phyloP scores from a whole-genome alignment of 2,329 filamentous ascomycete species.

The Raffaelea arxii region DNA sequence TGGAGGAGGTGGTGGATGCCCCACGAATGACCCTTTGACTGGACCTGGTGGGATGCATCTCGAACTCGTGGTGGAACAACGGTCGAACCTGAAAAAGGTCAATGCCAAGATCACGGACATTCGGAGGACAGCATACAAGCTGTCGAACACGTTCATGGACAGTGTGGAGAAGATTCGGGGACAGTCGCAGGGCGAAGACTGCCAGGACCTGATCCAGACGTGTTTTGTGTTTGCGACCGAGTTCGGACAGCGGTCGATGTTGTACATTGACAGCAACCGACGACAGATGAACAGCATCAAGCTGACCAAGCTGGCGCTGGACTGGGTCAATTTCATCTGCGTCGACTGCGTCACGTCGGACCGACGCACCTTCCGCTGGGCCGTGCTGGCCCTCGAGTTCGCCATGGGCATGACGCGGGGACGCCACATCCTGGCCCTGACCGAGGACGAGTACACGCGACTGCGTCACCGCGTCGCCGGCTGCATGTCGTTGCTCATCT shows the following conservation, averaged over 20 bases:
- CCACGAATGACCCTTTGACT: no score
- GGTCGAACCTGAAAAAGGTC: constrained; percentile 87
- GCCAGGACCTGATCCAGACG: constrained; percentile 92
- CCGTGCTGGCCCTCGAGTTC: constrained; percentile 88
- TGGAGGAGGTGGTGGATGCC: no score
- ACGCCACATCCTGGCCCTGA: constrained; percentile 83
- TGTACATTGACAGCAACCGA: constrained; percentile 92
- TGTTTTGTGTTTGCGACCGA: constrained; percentile 99
- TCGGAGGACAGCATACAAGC: constrained; percentile 88
- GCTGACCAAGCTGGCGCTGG: constrained; percentile 81
- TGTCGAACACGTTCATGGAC: constrained; percentile 98
- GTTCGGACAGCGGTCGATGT: constrained; percentile 87
- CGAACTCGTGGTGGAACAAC: constrained; percentile 81
- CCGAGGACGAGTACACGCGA: constrained; percentile 75
- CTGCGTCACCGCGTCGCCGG: constrained; percentile 84
- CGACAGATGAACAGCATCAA: constrained; percentile 97
- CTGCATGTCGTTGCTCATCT: constrained; percentile 95
- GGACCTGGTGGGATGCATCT: no score
- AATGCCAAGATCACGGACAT: constrained; percentile 88
- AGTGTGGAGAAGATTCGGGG: constrained; percentile 87
- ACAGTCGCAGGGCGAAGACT: constrained; percentile 75
- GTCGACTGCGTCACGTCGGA: constrained; percentile 93
- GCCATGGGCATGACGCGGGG: constrained; percentile 96
- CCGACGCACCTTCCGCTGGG: constrained; percentile 94
- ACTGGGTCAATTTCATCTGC: constrained; percentile 97